Percentiles rank a stretch among this genome's conserved stretches.
Conservation (phyloP, 2,329 filamentous ascomycete species). For the Thelonectria olida region DNA sequence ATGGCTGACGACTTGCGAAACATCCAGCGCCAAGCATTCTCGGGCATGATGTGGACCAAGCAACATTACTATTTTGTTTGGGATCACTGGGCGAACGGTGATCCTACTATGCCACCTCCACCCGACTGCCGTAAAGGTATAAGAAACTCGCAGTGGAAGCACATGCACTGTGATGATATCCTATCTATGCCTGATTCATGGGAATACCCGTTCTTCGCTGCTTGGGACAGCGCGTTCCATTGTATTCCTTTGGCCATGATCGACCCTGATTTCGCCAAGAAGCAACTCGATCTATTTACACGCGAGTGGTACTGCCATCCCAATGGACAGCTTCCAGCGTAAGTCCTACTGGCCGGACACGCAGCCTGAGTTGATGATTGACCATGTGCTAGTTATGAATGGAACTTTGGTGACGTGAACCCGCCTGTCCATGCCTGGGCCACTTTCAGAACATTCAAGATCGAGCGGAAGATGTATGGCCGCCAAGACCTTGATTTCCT, state of each 20-base stretch:
- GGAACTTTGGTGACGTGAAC: constrained; percentile 98
- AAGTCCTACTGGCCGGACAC: constrained; percentile 47
- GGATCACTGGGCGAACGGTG: constrained; percentile 97
- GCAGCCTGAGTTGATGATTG: neutral
- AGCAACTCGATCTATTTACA: constrained; percentile 94
- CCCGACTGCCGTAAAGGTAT: constrained; percentile 81
- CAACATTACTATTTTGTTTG: constrained; percentile 97
- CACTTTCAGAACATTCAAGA: constrained; percentile 96
- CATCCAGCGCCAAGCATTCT: constrained; percentile 92
- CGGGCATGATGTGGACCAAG: constrained; percentile 99
- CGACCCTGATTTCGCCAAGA: constrained; percentile 97
- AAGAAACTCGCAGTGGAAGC: constrained; percentile 90
- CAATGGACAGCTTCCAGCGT: constrained; percentile 92
- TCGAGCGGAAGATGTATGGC: constrained; percentile 96
- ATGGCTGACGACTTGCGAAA: constrained; percentile 95
- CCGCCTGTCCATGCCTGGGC: constrained; percentile 97
- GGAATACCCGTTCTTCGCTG: constrained; percentile 98
- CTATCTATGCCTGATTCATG: constrained; percentile 98
- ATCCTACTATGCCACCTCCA: constrained; percentile 87
- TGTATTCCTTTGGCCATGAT: constrained; percentile 97
- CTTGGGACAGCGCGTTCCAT: constrained; percentile 97
- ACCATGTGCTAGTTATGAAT: constrained; percentile 71
- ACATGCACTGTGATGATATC: constrained; percentile 94
- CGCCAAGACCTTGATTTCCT: constrained; percentile 94
- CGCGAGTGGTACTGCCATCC: constrained; percentile 99